Percentiles rank a stretch among this genome's conserved stretches.
Conservation (phyloP, 352 stramenopile genomes). For the Discostella stelligera region DNA sequence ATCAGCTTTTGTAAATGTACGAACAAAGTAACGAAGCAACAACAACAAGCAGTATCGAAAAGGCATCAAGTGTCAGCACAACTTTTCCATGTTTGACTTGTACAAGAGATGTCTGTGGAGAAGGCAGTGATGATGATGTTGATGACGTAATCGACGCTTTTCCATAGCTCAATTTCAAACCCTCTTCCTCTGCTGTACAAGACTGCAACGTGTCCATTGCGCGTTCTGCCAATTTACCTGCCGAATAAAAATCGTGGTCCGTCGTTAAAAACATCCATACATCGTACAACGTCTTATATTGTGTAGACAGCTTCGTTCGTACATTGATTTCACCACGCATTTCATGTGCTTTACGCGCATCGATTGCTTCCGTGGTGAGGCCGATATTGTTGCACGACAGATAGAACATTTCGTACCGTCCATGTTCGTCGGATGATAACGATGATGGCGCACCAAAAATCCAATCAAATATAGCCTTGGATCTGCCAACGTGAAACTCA, state of each 20-base stretch:
- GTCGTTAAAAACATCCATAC: constrained; percentile 68
- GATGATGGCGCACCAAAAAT: constrained; percentile 53
- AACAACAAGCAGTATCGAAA: background rate
- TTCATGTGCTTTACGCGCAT: constrained; percentile 58
- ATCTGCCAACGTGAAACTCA: constrained; percentile 77
- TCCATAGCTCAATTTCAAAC: constrained; percentile 11
- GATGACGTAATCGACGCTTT: background rate
- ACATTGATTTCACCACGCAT: constrained; percentile 51
- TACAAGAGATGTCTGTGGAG: background rate
- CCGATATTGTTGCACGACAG: constrained; percentile 63
- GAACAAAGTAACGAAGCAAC: background rate
- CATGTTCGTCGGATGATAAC: background rate
- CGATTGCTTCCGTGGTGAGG: constrained; percentile 55
- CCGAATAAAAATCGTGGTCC: constrained; percentile 71
- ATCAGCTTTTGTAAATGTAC: background rate
- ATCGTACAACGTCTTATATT: constrained; percentile 54
- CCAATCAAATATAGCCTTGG: constrained; percentile 79
- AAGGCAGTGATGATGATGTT: background rate
- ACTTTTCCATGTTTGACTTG: background rate
- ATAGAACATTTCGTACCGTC: constrained; percentile 68
- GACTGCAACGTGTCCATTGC: constrained; percentile 1
- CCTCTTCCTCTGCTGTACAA: background rate
- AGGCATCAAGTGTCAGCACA: background rate
- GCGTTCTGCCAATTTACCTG: constrained; percentile 54
- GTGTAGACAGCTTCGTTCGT: constrained; percentile 26